Base-by-base conservation (phyloP, 495 filamentous ascomycete genomes). In the Tuber brumale region DNA sequence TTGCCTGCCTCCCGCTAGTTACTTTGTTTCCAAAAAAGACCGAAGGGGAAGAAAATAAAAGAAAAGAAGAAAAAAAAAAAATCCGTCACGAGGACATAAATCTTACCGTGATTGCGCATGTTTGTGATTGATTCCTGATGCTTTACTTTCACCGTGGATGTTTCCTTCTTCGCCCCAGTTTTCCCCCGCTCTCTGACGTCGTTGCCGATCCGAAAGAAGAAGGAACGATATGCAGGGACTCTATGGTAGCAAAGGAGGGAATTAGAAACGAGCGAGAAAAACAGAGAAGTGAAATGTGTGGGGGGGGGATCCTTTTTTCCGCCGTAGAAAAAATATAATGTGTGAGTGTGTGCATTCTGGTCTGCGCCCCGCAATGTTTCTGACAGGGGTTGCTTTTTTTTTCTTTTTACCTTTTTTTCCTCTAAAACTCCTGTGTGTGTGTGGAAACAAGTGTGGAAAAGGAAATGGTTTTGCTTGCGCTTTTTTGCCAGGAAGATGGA, bases 301-400 rank as follows among this genome's bases (percentile, higher is more conserved):
- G 45, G 45, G 44, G 21, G 51, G n/a, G n/a, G 27, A 14, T 61
- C 27, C 14, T 61, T 61, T 61, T 61, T 61, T 39, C 37, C 37
- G 37, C 37, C 37, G 37, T 39, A 8, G 8, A 14, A 12, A n/a
- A 21, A 31, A 31, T 1, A 61, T 61, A 21, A 3, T 31, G n/a
- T 61, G 51, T 61, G 51, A 16, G 51, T 14, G n/a, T 61, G n/a
- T 39, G 37, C 37, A 2, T 27, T 61, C n/a, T 61, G n/a, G 51
- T 27, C 51, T 61, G 51, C n/a, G 51, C 51, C 51, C 51, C 51
- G 51, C 51, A 61, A 31, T 61, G 51, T 61, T 61, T 16, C 51
- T 61, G 51, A 61, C n/a, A n/a, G 51, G 51, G 51, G 12, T 61
- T 61, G n/a, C n/a, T 61, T 61, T 61, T 61, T 61, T 61, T 51